phyloP scores from a whole-genome alignment of 257 asterid genomes.

The Eucommia ulmoides region DNA sequence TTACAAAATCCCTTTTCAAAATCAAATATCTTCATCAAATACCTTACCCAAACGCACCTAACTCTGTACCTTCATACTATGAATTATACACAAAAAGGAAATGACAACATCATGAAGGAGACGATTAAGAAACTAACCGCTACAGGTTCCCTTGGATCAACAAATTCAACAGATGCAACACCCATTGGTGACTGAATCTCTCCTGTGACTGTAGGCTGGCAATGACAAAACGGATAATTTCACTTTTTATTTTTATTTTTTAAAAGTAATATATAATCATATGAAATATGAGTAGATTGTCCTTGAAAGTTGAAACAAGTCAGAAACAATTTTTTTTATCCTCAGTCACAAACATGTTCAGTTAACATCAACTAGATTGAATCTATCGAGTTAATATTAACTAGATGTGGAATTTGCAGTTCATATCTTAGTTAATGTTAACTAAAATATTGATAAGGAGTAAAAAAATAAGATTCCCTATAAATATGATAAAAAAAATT shows the following conservation, averaged over 20 bases:
- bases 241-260: background rate
- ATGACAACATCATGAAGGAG: background rate
- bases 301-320: background rate
- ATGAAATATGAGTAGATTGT: background rate
- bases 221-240: constrained; percentile 10
- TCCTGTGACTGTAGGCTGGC: constrained; percentile 77
- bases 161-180: constrained; percentile 73
- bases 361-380: too few species aligned
- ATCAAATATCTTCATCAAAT: too few species aligned
- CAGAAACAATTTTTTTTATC: background rate
- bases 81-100: background rate
- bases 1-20: too few species aligned
- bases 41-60: background rate
- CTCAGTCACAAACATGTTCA: background rate
- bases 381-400: too few species aligned
- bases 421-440: too few species aligned
- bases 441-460: too few species aligned
- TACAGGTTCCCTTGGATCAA: constrained; percentile 96
- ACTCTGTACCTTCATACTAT: background rate
- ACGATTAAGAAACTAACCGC: constrained; percentile 40
- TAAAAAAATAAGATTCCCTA: too few species aligned
- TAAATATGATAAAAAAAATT: too few species aligned
- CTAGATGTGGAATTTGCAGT: too few species aligned
- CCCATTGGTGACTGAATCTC: constrained; percentile 94
- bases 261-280: background rate